Conservation (phyloP, 1,284 basidiomycete species). For the Boletus austroedulis region DNA sequence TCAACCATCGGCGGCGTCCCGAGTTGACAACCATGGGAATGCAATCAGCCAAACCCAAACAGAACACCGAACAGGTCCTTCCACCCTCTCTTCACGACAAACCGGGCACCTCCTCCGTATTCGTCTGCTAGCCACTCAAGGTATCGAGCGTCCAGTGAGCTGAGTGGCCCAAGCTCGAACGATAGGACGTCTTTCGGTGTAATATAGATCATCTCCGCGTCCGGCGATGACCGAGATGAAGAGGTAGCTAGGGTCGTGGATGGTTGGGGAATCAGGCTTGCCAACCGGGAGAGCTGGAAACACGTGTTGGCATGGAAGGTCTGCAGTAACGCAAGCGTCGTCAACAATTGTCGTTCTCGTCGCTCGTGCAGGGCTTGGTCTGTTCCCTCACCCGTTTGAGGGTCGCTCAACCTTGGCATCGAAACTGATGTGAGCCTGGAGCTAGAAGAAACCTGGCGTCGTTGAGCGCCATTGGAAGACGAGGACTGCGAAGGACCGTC, state of each 20-base stretch:
- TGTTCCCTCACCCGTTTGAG: constrained; percentile 5
- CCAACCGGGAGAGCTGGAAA: constrained; percentile 61
- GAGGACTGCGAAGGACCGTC: constrained; percentile 35
- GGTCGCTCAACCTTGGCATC: constrained; percentile 16
- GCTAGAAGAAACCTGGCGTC: constrained; percentile 33
- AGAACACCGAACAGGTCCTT: constrained; percentile 47
- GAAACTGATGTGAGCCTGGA: constrained; percentile 21
- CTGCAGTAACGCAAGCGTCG: constrained; percentile 66
- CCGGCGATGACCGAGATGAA: constrained; percentile 2
- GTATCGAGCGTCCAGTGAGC: constrained; percentile 62
- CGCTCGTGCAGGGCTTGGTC: constrained; percentile 28
- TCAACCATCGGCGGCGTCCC: neutral
- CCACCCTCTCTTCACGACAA: constrained; percentile 49
- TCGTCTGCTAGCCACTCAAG: constrained; percentile 71
- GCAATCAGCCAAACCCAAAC: constrained; percentile 39
- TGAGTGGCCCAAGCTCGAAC: constrained; percentile 71
- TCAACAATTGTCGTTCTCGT: constrained; percentile 49
- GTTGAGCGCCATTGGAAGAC: constrained; percentile 28
- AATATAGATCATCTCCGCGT: constrained; percentile 29
- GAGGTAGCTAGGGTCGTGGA: constrained; percentile 6
- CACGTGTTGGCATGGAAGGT: constrained; percentile 69
- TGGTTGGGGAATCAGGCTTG: constrained; percentile 43
- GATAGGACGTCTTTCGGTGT: constrained; percentile 60
- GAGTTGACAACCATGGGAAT: neutral
- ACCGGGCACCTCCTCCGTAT: constrained; percentile 49